Base-by-base conservation (phyloP, 306 rosid species). In the Trichosanthes truncata region DNA sequence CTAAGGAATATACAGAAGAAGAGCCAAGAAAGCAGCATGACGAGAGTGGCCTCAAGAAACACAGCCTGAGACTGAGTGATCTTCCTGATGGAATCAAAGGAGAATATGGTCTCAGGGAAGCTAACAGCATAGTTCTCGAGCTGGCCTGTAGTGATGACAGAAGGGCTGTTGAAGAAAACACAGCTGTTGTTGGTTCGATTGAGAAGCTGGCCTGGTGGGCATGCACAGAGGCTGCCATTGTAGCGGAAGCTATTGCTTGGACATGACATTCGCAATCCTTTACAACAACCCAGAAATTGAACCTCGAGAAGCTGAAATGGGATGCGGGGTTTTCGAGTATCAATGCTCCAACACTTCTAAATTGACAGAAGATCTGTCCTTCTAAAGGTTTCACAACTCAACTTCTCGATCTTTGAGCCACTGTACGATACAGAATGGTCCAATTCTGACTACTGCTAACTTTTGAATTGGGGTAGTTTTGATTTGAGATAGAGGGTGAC, bases 11-110 rank as follows among this genome's bases (percentile, higher is more conserved):
- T 65, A 82, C 99, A 93, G 62, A 91, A 85, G 3, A 41, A 2
- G 53, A 96, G 93, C 99, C 99, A 96, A 29, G 96, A 90, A 17
- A 93, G 84, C 9, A 93, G 85, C 89, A 93, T 36, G 56, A 91
- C 80, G 17, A 96, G 83, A 55, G 98, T 96, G 67, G 93, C 96
- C 78, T 96, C 93, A 85, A 96, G 87, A 88, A 96, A 96, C 83
- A 93, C 92, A 53, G 99, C 97, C 85, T 96, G 99, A 23, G 98
- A 96, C 85, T 93, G 96, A 14, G 99, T 91, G 78, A 96, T 87
- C 90, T 90, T 96, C 90, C 83, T 93, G 53, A 96, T 87, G 62
- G 92, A 73, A 71, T 93, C 96, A 67, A 95, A 90, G 52, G 83
- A 89, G 83, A 88, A 85, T 71, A 96, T 52, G 36, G 85, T 88